Conservation (phyloP, 495 filamentous ascomycete genomes). For the Lasiosphaeria miniovina region DNA sequence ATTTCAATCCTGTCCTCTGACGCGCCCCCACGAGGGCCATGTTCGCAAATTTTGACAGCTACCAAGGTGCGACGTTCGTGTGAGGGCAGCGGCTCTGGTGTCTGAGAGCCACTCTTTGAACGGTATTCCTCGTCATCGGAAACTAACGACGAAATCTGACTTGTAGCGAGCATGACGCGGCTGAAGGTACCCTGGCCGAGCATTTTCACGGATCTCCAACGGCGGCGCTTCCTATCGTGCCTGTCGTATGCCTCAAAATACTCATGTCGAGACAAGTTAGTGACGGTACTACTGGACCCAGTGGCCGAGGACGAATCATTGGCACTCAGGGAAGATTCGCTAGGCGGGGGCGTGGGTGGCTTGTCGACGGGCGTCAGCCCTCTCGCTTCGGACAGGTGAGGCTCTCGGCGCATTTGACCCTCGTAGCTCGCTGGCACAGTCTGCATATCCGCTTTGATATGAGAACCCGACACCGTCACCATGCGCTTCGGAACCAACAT, state of each 20-base stretch:
- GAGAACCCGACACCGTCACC: slow-evolving; percentile 65
- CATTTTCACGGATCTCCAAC: slow-evolving; percentile 73
- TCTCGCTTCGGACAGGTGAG: slow-evolving; percentile 72
- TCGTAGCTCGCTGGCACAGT: slow-evolving; percentile 41
- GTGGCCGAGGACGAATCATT: slow-evolving; percentile 31
- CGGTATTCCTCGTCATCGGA: slow-evolving; percentile 42
- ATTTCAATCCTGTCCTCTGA: slow-evolving; percentile 85
- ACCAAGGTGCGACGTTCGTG: slow-evolving; percentile 61
- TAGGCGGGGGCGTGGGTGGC: slow-evolving; percentile 72
- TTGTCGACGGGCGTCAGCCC: slow-evolving; percentile 61
- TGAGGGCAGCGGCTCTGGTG: slow-evolving; percentile 21
- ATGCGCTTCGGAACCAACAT: slow-evolving; percentile 65
- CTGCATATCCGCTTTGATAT: slow-evolving; percentile 45
- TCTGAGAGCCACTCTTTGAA: slow-evolving; percentile 11
- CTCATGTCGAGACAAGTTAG: slow-evolving; percentile 43
- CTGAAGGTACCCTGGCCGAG: slow-evolving; percentile 95
- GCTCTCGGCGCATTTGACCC: slow-evolving; percentile 68
- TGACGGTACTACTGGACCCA: slow-evolving; percentile 23
- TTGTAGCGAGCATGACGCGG: slow-evolving; percentile 82
- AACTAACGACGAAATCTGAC: slow-evolving; percentile 39
- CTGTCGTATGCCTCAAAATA: slow-evolving; percentile 62
- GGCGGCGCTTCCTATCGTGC: slow-evolving; percentile 52
- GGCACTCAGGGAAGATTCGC: slow-evolving; percentile 53
- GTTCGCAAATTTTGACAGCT: slow-evolving; percentile 92
- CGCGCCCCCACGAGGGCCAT: slow-evolving; percentile 87